Conservation (phyloP, 106 monocot species). For the Ottelia alismoides region DNA sequence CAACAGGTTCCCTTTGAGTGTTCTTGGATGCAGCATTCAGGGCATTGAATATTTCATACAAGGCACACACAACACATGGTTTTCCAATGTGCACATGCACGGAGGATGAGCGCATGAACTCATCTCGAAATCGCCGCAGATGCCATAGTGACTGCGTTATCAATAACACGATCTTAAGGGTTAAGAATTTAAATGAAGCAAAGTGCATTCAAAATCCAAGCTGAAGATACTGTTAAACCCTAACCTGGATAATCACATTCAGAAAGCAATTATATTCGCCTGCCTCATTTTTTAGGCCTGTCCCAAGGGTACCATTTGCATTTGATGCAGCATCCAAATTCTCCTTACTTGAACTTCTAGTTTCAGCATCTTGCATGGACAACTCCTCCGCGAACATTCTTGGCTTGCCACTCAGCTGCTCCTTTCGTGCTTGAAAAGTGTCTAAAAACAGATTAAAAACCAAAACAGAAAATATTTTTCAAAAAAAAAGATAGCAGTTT, state of each 20-base stretch:
- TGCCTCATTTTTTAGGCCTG: constrained; percentile 76
- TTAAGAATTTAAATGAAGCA: background rate
- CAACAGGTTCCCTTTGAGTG: constrained; percentile 41
- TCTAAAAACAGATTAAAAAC: no score
- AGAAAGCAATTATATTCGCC: constrained; percentile 98
- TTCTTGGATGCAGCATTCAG: constrained; percentile 39
- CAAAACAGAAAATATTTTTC: no score
- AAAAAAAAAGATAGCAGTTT: no score
- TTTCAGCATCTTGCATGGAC: no score
- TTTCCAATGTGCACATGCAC: constrained; percentile 54
- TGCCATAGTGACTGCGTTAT: constrained; percentile 80
- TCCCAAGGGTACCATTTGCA: constrained; percentile 33
- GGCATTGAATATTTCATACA: constrained; percentile 59
- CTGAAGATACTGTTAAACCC: background rate
- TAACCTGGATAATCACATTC: constrained; percentile 95
- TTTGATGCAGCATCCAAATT: constrained; percentile 3
- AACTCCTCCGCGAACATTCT: no score
- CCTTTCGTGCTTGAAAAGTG: no score
- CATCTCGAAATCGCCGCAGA: constrained; percentile 62
- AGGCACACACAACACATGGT: constrained; percentile 90
- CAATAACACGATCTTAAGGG: no score
- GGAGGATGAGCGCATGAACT: constrained; percentile 45
- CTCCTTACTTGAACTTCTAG: no score
- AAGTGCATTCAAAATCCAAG: background rate
- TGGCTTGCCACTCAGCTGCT: no score